A percentile compares a stretch with the other conserved stretches of the same genome.
phyloP scores from a whole-genome alignment of 805 yeast genomes.

The Candida xyloterini region DNA sequence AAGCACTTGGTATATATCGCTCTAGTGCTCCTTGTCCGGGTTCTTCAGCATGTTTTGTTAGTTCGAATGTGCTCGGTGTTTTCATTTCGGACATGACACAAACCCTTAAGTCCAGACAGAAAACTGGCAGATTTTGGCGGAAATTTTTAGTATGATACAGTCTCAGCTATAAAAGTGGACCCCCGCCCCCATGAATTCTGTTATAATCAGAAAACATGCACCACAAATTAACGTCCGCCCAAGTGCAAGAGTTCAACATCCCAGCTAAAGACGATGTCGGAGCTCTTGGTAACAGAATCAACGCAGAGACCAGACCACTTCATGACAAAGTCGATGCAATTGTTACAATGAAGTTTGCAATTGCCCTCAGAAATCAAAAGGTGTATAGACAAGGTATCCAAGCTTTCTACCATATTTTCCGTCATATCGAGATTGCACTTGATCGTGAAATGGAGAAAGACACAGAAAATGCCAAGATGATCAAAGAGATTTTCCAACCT shows the following conservation, averaged over 20 bases:
- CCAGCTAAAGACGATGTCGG: slow-evolving; percentile 81
- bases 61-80: neutral
- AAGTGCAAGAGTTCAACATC: slow-evolving; percentile 45
- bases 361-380: slow-evolving; percentile 71
- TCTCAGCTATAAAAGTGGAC: slow-evolving; percentile 3
- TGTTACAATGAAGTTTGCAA: slow-evolving; percentile 66
- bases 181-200: neutral
- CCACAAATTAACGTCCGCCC: slow-evolving; percentile 11
- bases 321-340: slow-evolving; percentile 70
- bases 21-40: too few species aligned
- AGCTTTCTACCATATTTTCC: slow-evolving; percentile 66
- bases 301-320: slow-evolving; percentile 57
- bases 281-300: slow-evolving; percentile 81
- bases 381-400: slow-evolving; percentile 81
- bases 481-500: slow-evolving; percentile 64
- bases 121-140: slow-evolving; percentile 16
- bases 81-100: slow-evolving; percentile 1
- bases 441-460: slow-evolving; percentile 42
- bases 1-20: too few species aligned
- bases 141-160: neutral
- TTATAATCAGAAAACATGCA: neutral
- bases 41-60: neutral
- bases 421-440: slow-evolving; percentile 56
- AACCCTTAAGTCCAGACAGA: slow-evolving; percentile 15
- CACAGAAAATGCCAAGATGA: slow-evolving; percentile 42